Evolutionary conservation across 2,329 filamentous ascomycete genomes (phyloP).

Genomic region (Fusarium anguioides): DNA sequence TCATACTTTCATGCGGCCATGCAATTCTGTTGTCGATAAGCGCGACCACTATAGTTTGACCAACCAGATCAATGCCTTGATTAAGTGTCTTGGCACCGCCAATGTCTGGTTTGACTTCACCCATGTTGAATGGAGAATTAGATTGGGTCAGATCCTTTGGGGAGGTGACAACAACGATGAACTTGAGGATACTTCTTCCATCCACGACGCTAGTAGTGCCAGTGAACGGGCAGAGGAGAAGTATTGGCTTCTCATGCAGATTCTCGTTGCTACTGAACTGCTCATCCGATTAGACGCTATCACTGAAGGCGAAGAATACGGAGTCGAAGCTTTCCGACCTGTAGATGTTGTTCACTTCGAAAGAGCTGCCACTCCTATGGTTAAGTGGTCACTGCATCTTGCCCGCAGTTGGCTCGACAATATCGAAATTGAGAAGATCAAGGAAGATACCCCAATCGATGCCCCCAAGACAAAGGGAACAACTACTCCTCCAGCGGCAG

Average conservation of each 20-base stretch:
- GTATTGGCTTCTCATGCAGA: conserved; percentile 75
- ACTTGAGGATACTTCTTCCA: conserved; percentile 63
- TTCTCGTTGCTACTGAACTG: conserved; percentile 73
- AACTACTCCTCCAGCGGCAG: conserved; percentile 22
- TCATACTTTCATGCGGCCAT: conserved; percentile 67
- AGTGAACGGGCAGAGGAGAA: conserved; percentile 69
- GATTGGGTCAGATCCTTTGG: conserved; percentile 79
- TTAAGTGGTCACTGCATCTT: conserved; percentile 74
- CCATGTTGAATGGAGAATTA: conserved; percentile 78
- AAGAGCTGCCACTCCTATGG: conserved; percentile 68
- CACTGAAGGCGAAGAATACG: conserved; percentile 68
- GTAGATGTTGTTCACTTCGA: conserved; percentile 71
- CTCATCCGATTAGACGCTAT: conserved; percentile 72
- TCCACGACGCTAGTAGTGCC: conserved; percentile 59
- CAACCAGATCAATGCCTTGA: conserved; percentile 75
- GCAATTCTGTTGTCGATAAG: conserved; percentile 65
- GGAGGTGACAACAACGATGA: conserved; percentile 64
- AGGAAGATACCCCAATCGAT: conserved; percentile 37
- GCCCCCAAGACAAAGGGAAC: conserved; percentile 10
- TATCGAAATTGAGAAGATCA: conserved; percentile 65
- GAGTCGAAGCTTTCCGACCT: conserved; percentile 62
- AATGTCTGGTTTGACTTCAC: conserved; percentile 82
- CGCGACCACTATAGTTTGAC: conserved; percentile 71
- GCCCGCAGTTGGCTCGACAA: conserved; percentile 76
- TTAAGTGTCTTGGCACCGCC: conserved; percentile 71